Conservation (phyloP, 2,329 filamentous ascomycete species). For the Fusarium mangiferae region DNA sequence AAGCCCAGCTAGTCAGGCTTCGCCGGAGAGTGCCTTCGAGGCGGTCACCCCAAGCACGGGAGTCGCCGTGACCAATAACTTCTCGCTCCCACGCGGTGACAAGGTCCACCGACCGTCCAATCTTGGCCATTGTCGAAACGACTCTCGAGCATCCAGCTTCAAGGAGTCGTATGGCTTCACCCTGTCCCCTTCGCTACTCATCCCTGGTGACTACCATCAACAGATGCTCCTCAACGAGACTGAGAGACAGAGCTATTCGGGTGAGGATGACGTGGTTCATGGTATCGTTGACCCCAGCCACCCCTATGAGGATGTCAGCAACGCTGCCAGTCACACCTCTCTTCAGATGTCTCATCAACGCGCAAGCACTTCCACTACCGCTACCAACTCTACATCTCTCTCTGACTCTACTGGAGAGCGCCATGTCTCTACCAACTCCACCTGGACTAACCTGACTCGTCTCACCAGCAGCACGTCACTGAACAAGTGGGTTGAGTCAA, state of each 20-base stretch:
- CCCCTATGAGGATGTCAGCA: constrained; percentile 36
- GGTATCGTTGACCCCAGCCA: constrained; percentile 28
- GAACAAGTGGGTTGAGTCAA: constrained; percentile 50
- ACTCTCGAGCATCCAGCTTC: constrained; percentile 64
- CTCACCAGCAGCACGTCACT: constrained; percentile 64
- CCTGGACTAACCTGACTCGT: constrained; percentile 63
- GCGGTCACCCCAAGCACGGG: constrained; percentile 55
- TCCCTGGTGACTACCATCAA: constrained; percentile 67
- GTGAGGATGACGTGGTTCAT: constrained; percentile 47
- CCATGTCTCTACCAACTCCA: constrained; percentile 64
- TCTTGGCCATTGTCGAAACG: constrained; percentile 51
- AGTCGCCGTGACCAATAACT: constrained; percentile 58
- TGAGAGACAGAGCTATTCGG: constrained; percentile 44
- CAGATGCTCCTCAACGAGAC: constrained; percentile 57
- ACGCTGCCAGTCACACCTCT: constrained; percentile 29
- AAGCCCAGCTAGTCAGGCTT: constrained; percentile 61
- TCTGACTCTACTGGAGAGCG: constrained; percentile 61
- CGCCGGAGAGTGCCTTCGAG: constrained; percentile 54
- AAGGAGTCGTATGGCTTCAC: constrained; percentile 69
- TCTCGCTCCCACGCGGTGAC: constrained; percentile 60
- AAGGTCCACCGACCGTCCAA: constrained; percentile 45
- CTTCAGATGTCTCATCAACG: constrained; percentile 53
- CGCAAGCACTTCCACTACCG: constrained; percentile 66
- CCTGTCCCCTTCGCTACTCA: constrained; percentile 70
- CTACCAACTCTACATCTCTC: constrained; percentile 58